Conservation (phyloP, 1,139 yeast species). For the Pichia sp. region DNA sequence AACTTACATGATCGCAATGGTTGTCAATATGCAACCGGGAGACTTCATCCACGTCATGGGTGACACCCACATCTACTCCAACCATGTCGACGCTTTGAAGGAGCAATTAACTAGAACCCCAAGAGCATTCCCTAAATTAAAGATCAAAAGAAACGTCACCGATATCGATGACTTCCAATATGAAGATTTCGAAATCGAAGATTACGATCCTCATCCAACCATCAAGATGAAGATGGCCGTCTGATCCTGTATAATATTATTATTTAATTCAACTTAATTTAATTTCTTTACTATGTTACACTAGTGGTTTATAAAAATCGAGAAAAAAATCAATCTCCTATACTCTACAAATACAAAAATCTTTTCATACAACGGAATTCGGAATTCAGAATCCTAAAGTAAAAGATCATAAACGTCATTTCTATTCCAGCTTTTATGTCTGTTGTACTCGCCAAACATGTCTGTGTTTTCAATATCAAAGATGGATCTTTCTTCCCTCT, state of each 20-base stretch:
- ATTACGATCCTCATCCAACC: slow-evolving; percentile 76
- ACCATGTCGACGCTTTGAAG: slow-evolving; percentile 87
- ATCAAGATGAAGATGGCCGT: slow-evolving; percentile 88
- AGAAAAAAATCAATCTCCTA: no score
- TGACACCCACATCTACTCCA: slow-evolving; percentile 91
- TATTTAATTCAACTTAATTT: background rate
- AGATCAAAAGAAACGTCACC: slow-evolving; percentile 62
- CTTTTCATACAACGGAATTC: no score
- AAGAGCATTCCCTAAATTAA: slow-evolving; percentile 72
- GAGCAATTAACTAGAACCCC: slow-evolving; percentile 79
- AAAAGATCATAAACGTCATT: slow-evolving; percentile 7
- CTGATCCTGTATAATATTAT: slow-evolving; percentile 22
- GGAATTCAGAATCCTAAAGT: background rate
- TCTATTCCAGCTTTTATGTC: background rate
- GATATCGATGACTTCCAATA: slow-evolving; percentile 82
- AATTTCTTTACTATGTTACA: background rate
- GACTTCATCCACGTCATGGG: slow-evolving; percentile 96
- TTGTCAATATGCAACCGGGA: slow-evolving; percentile 92
- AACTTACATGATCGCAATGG: slow-evolving; percentile 93
- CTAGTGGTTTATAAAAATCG: background rate
- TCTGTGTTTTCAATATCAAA: slow-evolving; percentile 16
- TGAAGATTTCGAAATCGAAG: slow-evolving; percentile 81
- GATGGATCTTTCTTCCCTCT: slow-evolving; percentile 6
- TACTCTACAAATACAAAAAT: slow-evolving; percentile 1
- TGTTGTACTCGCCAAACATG: slow-evolving; percentile 9